Conservation (phyloP, 1,284 basidiomycete species). For the Cystobasidiaceae sp. region DNA sequence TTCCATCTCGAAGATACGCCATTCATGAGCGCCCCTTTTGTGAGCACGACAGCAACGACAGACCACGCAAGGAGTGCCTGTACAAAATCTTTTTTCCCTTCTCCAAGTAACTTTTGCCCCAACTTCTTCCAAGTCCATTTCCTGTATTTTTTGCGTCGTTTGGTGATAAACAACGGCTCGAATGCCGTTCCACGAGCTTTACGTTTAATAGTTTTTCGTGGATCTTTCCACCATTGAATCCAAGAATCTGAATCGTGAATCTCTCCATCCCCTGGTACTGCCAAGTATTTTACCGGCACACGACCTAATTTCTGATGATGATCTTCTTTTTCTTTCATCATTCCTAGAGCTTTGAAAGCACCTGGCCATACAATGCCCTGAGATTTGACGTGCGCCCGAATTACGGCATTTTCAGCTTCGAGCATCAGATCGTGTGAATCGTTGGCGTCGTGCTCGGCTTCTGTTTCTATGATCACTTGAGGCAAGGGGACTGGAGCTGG, state of each 20-base stretch:
- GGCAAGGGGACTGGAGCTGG: slow-evolving; percentile 15
- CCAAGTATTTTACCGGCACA: background rate
- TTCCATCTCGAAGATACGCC: background rate
- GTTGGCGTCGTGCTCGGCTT: slow-evolving; percentile 18
- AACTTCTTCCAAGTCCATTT: slow-evolving; percentile 14
- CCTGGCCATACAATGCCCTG: slow-evolving; percentile 34
- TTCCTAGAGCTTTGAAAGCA: slow-evolving; percentile 1
- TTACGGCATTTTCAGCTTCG: slow-evolving; percentile 38
- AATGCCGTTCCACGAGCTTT: too few relatives aligned
- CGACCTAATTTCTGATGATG: background rate
- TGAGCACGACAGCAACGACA: background rate
- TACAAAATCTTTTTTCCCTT: slow-evolving; percentile 27
- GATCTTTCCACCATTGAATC: slow-evolving; percentile 1
- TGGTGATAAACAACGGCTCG: too few relatives aligned
- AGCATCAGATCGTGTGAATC: slow-evolving; percentile 28
- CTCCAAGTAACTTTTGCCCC: background rate
- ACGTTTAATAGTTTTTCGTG: background rate
- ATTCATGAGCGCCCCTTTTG: background rate
- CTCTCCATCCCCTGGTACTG: slow-evolving; percentile 25
- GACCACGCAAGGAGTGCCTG: slow-evolving; percentile 23
- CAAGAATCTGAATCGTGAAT: slow-evolving; percentile 15
- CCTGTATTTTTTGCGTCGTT: background rate
- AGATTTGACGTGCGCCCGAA: slow-evolving; percentile 28
- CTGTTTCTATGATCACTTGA: slow-evolving; percentile 22
- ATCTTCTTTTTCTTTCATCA: slow-evolving; percentile 24